phyloP scores from a whole-genome alignment of 306 rosid species.

The Delonix regia region DNA sequence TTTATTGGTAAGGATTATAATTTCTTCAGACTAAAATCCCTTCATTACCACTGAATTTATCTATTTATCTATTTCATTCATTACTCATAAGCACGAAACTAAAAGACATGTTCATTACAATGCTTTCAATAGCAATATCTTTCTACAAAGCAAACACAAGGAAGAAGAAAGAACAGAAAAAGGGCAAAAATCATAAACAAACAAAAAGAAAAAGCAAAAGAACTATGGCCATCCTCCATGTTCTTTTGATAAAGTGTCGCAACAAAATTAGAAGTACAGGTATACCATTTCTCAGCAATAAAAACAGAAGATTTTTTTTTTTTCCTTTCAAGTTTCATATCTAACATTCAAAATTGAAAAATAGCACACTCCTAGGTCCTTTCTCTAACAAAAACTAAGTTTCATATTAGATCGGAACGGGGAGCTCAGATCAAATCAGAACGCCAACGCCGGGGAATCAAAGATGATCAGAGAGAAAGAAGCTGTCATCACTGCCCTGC shows the following conservation, averaged over 20 bases:
- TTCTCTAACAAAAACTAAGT: neutral
- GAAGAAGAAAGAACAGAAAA: neutral
- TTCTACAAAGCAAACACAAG: neutral
- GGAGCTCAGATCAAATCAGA: too few relatives aligned
- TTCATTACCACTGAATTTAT: neutral
- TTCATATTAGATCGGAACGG: too few relatives aligned
- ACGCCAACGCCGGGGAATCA: too few relatives aligned
- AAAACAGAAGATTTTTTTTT: neutral
- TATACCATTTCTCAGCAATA: neutral
- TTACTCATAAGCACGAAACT: neutral
- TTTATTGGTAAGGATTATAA: neutral
- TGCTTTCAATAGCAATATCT: neutral
- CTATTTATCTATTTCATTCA: neutral
- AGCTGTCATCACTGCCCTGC: too few relatives aligned
- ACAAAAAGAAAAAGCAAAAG: neutral
- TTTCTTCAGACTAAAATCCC: neutral
- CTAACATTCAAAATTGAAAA: conserved; percentile 25
- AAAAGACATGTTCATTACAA: neutral
- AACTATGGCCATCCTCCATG: neutral
- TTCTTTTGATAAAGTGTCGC: neutral
- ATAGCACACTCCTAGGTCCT: neutral
- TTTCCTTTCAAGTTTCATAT: neutral
- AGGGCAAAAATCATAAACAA: neutral
- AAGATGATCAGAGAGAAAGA: too few relatives aligned
- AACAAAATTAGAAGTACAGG: neutral